Percentiles rank a stretch among this genome's conserved stretches.
These are phyloP conservation scores for Penicillium waksmanii DNA, from an alignment of 495 filamentous ascomycete genomes.

Conservation along the genomic window DNA sequence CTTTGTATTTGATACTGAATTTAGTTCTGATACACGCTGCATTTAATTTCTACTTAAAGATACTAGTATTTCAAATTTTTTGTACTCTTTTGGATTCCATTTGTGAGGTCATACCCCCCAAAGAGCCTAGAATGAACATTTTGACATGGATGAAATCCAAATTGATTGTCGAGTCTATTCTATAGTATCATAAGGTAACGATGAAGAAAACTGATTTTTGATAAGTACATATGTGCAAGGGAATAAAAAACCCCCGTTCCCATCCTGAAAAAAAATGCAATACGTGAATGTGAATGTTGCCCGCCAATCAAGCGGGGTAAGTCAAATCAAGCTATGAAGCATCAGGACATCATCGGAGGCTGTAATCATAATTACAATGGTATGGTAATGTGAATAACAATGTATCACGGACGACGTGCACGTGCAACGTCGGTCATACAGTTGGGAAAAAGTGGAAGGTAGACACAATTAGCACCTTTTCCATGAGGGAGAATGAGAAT, in stretches of 20 bases:
- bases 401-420: background rate
- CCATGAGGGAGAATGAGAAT: background rate
- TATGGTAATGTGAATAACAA: constrained; percentile 2
- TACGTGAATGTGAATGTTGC: background rate
- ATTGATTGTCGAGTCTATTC: constrained; percentile 1
- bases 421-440: background rate
- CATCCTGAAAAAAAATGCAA: constrained; percentile 4
- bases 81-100: too few species aligned
- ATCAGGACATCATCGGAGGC: constrained; percentile 4
- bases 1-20: too few species aligned
- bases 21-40: too few species aligned
- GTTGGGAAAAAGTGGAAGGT: background rate
- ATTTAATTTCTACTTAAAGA: too few species aligned
- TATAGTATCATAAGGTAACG: background rate
- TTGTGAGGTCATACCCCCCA: too few species aligned
- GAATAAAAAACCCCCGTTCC: background rate
- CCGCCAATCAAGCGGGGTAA: background rate
- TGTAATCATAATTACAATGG: constrained; percentile 6
- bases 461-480: too few species aligned
- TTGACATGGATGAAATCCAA: too few species aligned
- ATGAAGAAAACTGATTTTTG: constrained; percentile 10
- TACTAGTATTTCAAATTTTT: too few species aligned
- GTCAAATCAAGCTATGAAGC: background rate
- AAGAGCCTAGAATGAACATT: too few species aligned
- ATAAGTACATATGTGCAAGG: constrained; percentile 21